A percentile compares a stretch with the other conserved stretches of the same genome.
These are phyloP conservation scores for Mucuna pruriens DNA, from an alignment of 306 rosid species.

Conservation along the genomic window DNA sequence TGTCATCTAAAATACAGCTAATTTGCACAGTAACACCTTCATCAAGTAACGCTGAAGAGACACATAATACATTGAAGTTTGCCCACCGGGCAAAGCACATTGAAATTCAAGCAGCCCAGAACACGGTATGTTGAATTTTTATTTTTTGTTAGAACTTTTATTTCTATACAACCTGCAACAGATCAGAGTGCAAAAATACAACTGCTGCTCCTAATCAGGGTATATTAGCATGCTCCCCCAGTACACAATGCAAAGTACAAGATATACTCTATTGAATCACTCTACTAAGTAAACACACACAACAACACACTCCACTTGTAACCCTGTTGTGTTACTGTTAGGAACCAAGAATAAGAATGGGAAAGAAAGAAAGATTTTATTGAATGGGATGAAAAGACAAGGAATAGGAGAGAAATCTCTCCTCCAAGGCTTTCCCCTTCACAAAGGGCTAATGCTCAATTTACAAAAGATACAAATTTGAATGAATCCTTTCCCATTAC, in stretches of 20 bases:
- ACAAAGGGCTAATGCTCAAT: too few species aligned
- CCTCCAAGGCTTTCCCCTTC: too few species aligned
- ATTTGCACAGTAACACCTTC: slow-evolving; percentile 98
- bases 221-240: background rate
- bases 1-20: slow-evolving; percentile 67
- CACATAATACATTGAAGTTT: slow-evolving; percentile 93
- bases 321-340: background rate
- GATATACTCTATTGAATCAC: background rate
- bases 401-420: too few species aligned
- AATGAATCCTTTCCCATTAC: too few species aligned
- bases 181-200: background rate
- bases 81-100: slow-evolving; percentile 97
- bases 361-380: too few species aligned
- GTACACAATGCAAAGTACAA: background rate
- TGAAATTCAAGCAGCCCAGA: slow-evolving; percentile 95
- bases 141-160: background rate
- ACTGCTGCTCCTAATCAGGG: background rate
- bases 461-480: too few species aligned
- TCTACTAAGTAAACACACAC: background rate
- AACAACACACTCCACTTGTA: background rate
- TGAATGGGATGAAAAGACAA: too few species aligned
- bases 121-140: slow-evolving; percentile 58
- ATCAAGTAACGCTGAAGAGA: slow-evolving; percentile 95
- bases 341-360: too few species aligned
- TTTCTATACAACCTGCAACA: slow-evolving; percentile 24